Evolutionary conservation across 2,329 filamentous ascomycete species (phyloP), one percentile per base, ranked within the genome.

Genomic region (Ampelomyces quisqualis): DNA sequence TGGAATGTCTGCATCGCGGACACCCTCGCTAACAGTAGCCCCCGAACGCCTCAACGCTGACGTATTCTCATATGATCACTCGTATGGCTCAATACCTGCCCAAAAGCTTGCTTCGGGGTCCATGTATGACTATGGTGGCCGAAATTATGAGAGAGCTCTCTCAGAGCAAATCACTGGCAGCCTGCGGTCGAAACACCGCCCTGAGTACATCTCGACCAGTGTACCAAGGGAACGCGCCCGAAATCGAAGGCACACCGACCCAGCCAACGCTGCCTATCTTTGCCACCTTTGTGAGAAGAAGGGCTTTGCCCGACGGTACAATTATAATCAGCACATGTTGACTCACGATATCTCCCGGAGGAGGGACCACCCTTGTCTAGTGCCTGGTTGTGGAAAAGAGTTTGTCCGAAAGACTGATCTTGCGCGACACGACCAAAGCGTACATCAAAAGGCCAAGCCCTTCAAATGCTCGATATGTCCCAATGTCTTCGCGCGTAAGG

Each of bases 331-430:
- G 20, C 90, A 95, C 65, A 78, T 90, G 77, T 85, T 90, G 60
- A 90, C 84, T 1, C 90, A 95, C 61, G 82, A 93, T 60, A 82
- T 87, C 10, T 77, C 80, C 44, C 77, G 85, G 41, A 80, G 81
- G 56, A 87, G 86, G 57, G 82, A 84, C 0, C 85, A 88, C 58
- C 75, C 77, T 1, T 95, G 90, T 67, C 72, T 72, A 1, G 71
- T 81, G 20, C 67, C 75, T 2, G 78, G 77, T 37, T 95, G 90
- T 69, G 76, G 71, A 52, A 88, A 85, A 70, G 80, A 80, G 36
- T 95, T 95, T 67, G 86, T 88, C 13, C 79, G 90, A 55, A 90
- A 86, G 69, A 90, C 89, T 1, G 90, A 95, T 64, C 76, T 95
- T 17, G 68, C 69, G 28, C 72, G 81, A 44, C 66, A 77, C 79